These are phyloP conservation scores for Termitomyces bulborhizus DNA, from an alignment of 768 basidiomycete species.

Conservation along the genomic window DNA sequence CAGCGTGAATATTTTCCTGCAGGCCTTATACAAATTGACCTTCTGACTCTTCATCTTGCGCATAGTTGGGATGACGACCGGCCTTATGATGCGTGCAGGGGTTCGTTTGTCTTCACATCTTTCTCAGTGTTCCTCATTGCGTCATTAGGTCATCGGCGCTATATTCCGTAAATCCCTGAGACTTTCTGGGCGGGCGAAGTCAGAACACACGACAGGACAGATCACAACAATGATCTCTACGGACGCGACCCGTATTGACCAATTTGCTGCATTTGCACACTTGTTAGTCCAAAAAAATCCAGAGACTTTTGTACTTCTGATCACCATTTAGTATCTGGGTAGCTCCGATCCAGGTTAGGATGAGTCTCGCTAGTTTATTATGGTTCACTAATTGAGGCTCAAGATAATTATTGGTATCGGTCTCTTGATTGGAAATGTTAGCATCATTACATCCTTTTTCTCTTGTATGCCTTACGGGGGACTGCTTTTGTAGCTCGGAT, in stretches of 20 bases:
- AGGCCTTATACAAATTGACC: background rate
- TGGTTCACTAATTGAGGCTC: background rate
- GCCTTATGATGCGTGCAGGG: constrained; percentile 40
- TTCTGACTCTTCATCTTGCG: background rate
- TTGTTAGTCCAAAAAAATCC: constrained; percentile 23
- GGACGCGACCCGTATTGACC: constrained; percentile 52
- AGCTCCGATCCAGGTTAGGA: constrained; percentile 48
- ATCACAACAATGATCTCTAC: constrained; percentile 68
- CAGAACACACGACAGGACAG: constrained; percentile 56
- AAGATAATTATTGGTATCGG: constrained; percentile 54
- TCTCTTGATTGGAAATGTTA: constrained; percentile 52
- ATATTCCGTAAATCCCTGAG: constrained; percentile 67
- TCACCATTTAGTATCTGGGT: constrained; percentile 41
- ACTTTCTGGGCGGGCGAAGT: constrained; percentile 52
- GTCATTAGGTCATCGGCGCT: constrained; percentile 31
- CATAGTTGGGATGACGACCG: constrained; percentile 39
- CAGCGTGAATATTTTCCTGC: constrained; percentile 22
- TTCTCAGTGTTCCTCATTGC: background rate
- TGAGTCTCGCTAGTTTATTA: background rate
- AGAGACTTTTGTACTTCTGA: background rate
- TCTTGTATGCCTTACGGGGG: background rate
- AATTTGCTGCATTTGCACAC: constrained; percentile 36
- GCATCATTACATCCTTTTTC: constrained; percentile 11
- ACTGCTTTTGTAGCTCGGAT: constrained; percentile 43
- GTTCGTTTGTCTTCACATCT: constrained; percentile 26